Percentiles rank a stretch among this genome's conserved stretches.
Evolutionary conservation across 2,329 filamentous ascomycete species (phyloP).

Genomic region (Xylariaceae sp.): DNA sequence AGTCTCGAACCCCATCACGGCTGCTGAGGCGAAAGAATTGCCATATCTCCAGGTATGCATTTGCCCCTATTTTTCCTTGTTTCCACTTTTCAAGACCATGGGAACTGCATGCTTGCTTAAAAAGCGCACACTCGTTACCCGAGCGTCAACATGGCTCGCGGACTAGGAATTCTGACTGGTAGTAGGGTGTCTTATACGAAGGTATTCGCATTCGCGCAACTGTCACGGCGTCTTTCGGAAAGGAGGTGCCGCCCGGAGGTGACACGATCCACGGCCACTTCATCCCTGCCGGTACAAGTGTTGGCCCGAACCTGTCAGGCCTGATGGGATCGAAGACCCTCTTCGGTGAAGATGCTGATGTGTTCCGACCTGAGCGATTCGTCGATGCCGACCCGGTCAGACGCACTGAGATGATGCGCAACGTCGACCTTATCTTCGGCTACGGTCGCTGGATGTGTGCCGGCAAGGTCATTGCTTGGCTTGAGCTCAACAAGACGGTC

Average conservation of each 20-base stretch:
- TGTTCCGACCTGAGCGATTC: conserved; percentile 43
- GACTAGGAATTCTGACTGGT: not conserved
- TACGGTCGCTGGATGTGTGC: conserved; percentile 38
- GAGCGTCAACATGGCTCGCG: not conserved
- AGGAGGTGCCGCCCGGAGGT: conserved; percentile 28
- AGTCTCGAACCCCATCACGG: conserved; percentile 30
- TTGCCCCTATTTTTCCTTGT: not conserved
- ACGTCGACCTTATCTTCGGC: conserved; percentile 38
- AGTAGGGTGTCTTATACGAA: conserved; percentile 36
- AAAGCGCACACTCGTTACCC: not conserved
- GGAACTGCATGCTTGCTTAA: not conserved
- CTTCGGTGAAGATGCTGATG: conserved; percentile 35
- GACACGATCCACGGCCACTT: conserved; percentile 32
- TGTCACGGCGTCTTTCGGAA: conserved; percentile 26
- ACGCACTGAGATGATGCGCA: conserved; percentile 32
- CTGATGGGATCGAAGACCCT: conserved; percentile 31
- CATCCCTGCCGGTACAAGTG: conserved; percentile 35
- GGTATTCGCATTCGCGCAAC: conserved; percentile 36
- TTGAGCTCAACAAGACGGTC: conserved; percentile 40
- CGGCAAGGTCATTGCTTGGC: conserved; percentile 38
- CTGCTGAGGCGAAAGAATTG: conserved; percentile 30
- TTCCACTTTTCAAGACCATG: not conserved
- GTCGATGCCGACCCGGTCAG: conserved; percentile 33
- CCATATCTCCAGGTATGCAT: conserved; percentile 28
- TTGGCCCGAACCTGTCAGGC: conserved; percentile 35